phyloP scores from a whole-genome alignment of 768 basidiomycete genomes.

The Pleurotus pulmonarius region DNA sequence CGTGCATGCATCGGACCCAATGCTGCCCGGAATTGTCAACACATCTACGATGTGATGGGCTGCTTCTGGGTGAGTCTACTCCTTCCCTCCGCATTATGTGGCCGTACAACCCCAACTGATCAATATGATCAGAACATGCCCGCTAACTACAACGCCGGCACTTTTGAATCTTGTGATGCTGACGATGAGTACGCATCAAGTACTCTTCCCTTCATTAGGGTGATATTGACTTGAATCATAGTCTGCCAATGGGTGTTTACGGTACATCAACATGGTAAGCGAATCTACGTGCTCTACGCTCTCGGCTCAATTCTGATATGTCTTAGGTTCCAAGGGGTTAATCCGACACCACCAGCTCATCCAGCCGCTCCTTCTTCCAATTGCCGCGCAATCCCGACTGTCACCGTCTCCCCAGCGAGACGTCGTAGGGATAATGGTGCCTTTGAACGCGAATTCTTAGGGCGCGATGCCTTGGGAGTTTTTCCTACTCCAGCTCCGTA shows the following conservation, averaged over 20 bases:
- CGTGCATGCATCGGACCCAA: constrained; percentile 71
- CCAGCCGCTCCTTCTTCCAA: constrained; percentile 59
- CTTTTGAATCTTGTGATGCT: constrained; percentile 65
- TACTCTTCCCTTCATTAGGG: neutral
- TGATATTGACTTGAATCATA: constrained; percentile 13
- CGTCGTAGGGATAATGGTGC: neutral
- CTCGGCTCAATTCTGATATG: neutral
- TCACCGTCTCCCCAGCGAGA: neutral
- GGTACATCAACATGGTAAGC: constrained; percentile 59
- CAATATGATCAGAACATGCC: constrained; percentile 68
- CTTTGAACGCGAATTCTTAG: neutral
- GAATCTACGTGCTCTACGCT: neutral
- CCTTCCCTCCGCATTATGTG: neutral
- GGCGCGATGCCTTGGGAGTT: constrained; percentile 1
- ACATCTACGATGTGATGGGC: constrained; percentile 74
- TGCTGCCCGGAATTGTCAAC: constrained; percentile 61
- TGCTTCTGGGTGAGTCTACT: constrained; percentile 40
- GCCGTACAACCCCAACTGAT: constrained; percentile 10
- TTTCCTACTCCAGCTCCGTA: constrained; percentile 4
- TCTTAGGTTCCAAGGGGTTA: constrained; percentile 42
- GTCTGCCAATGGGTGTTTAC: constrained; percentile 69
- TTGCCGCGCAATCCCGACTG: constrained; percentile 34
- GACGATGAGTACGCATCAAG: constrained; percentile 47
- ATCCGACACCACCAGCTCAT: constrained; percentile 54
- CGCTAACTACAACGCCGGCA: constrained; percentile 54